Conservation (phyloP, 495 filamentous ascomycete genomes). For the Evansstolkia leycettana region DNA sequence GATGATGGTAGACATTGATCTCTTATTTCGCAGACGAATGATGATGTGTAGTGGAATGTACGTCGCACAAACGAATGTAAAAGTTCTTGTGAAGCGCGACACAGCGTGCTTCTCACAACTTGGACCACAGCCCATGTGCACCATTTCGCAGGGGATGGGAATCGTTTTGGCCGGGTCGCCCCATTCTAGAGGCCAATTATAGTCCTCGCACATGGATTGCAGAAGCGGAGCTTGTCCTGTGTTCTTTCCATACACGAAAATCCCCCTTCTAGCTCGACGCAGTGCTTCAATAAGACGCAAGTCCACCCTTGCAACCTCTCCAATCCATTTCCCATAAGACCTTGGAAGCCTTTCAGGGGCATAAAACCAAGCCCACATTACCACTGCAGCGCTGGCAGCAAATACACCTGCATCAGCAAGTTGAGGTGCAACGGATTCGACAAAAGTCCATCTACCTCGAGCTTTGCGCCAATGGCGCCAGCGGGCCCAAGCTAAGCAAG, state of each 20-base stretch:
- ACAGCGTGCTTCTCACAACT: slow-evolving; percentile 72
- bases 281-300: slow-evolving; percentile 62
- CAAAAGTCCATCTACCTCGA: slow-evolving; percentile 34
- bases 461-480: slow-evolving; percentile 18
- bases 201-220: slow-evolving; percentile 63
- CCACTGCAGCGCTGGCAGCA: slow-evolving; percentile 58
- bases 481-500: slow-evolving; percentile 53
- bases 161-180: slow-evolving; percentile 63
- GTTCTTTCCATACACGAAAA: slow-evolving; percentile 65
- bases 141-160: slow-evolving; percentile 79
- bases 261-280: slow-evolving; percentile 47
- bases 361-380: slow-evolving; percentile 93
- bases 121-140: slow-evolving; percentile 69
- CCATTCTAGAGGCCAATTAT: slow-evolving; percentile 53
- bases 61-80: slow-evolving; percentile 62
- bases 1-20: slow-evolving; percentile 19
- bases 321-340: slow-evolving; percentile 81
- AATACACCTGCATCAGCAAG: slow-evolving; percentile 63
- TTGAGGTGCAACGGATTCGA: slow-evolving; percentile 37
- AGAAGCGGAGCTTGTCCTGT: slow-evolving; percentile 63
- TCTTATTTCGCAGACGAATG: slow-evolving; percentile 45
- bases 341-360: slow-evolving; percentile 52
- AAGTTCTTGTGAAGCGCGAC: slow-evolving; percentile 56
- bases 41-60: slow-evolving; percentile 71
- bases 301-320: slow-evolving; percentile 68